Conservation (phyloP, 306 rosid species). For the Neltuma alba region DNA sequence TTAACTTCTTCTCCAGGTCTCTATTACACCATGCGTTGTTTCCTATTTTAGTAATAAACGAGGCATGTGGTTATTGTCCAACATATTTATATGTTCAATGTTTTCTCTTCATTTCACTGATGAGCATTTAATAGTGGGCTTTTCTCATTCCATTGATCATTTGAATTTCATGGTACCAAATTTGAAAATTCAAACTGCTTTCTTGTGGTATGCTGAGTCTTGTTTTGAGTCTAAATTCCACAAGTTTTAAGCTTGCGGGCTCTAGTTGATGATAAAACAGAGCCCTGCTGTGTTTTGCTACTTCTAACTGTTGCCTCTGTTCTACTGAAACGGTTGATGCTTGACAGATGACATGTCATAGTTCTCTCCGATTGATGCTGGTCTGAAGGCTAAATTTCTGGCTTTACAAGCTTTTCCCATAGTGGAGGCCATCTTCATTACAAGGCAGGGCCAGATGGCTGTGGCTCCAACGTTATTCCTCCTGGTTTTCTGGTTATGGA, state of each 20-base stretch:
- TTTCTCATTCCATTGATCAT: no score
- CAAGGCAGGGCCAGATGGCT: slow-evolving; percentile 26
- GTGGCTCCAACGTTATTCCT: slow-evolving; percentile 37
- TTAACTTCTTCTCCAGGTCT: slow-evolving; percentile 17
- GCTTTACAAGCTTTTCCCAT: slow-evolving; percentile 21
- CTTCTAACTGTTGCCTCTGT: slow-evolving; percentile 34
- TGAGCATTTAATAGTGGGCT: background rate
- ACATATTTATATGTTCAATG: slow-evolving; percentile 35
- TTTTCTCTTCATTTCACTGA: slow-evolving; percentile 21
- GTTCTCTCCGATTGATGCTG: slow-evolving; percentile 33
- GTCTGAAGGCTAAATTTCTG: no score
- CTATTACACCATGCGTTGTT: slow-evolving; percentile 1
- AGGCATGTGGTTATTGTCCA: slow-evolving; percentile 49
- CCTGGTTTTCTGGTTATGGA: slow-evolving; percentile 53
- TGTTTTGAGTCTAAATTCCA: slow-evolving; percentile 29
- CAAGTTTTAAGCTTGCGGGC: slow-evolving; percentile 14
- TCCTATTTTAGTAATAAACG: slow-evolving; percentile 9
- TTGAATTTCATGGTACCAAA: slow-evolving; percentile 39
- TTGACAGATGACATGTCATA: slow-evolving; percentile 45
- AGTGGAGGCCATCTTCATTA: slow-evolving; percentile 36
- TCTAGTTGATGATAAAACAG: background rate
- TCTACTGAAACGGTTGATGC: slow-evolving; percentile 35
- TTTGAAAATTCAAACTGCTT: slow-evolving; percentile 28
- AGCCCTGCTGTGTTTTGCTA: slow-evolving; percentile 2
- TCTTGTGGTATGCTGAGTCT: slow-evolving; percentile 37